Percentiles rank a stretch among this genome's conserved stretches.
phyloP scores from a whole-genome alignment of 106 monocot species.

The Acorus gramineus region DNA sequence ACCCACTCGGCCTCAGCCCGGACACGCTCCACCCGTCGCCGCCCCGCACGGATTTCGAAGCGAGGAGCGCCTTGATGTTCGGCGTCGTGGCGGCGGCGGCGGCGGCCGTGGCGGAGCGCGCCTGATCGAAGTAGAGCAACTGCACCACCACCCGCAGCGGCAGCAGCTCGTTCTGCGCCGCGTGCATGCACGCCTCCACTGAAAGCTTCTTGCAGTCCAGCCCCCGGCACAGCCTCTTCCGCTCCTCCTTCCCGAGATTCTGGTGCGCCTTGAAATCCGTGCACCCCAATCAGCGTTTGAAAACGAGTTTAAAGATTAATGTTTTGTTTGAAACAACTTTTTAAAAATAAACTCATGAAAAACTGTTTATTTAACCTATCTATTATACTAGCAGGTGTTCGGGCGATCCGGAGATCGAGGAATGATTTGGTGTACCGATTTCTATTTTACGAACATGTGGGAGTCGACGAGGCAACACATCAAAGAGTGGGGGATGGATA shows the following conservation, averaged over 20 bases:
- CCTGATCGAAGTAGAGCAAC: slow-evolving; percentile 80
- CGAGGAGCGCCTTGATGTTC: slow-evolving; percentile 39
- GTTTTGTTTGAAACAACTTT: neutral
- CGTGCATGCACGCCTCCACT: slow-evolving; percentile 65
- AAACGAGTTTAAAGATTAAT: neutral
- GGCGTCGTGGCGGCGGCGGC: slow-evolving; percentile 32
- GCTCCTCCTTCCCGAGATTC: slow-evolving; percentile 44
- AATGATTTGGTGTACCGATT: no score
- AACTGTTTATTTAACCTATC: no score
- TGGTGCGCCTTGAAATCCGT: slow-evolving; percentile 43
- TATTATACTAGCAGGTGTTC: no score
- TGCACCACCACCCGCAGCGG: slow-evolving; percentile 77
- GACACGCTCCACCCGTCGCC: slow-evolving; percentile 39
- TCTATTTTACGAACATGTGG: no score
- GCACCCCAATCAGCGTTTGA: no score
- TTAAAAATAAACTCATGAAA: no score
- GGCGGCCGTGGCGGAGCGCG: slow-evolving; percentile 31
- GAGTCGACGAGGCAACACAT: no score
- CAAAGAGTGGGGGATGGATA: no score
- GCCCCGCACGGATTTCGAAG: slow-evolving; percentile 5
- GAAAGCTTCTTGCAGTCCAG: slow-evolving; percentile 87
- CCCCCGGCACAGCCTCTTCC: slow-evolving; percentile 54
- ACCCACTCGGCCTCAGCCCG: slow-evolving; percentile 13
- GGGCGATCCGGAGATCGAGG: no score
- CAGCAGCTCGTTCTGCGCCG: slow-evolving; percentile 73